Conservation (phyloP, 768 basidiomycete species). For the Leccinum boreale region DNA sequence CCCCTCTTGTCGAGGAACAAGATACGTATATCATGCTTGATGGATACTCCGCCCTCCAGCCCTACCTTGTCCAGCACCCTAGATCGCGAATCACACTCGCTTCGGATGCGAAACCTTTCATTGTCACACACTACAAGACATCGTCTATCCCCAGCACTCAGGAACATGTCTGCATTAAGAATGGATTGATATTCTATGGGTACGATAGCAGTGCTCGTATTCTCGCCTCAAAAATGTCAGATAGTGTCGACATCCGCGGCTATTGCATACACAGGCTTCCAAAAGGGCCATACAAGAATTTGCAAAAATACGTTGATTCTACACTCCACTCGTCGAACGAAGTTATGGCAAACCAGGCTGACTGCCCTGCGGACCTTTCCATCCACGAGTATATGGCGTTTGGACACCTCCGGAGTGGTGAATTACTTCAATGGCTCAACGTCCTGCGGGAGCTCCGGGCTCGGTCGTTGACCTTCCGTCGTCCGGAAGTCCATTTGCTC, state of each 20-base stretch:
- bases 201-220: constrained; percentile 26
- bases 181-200: constrained; percentile 31
- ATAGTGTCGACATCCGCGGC: constrained; percentile 7
- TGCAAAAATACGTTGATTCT: constrained; percentile 35
- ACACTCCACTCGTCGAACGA: constrained; percentile 42
- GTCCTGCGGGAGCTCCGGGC: constrained; percentile 43
- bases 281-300: constrained; percentile 28
- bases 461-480: constrained; percentile 37
- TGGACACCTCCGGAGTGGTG: constrained; percentile 43
- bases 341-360: constrained; percentile 39
- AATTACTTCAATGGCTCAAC: constrained; percentile 48
- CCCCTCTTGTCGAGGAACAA: not conserved
- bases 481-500: constrained; percentile 39
- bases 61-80: constrained; percentile 14
- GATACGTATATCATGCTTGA: constrained; percentile 13
- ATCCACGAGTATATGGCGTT: constrained; percentile 48
- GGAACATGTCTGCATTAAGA: constrained; percentile 28
- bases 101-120: constrained; percentile 24
- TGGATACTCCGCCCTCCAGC: constrained; percentile 9
- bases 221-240: constrained; percentile 17
- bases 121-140: constrained; percentile 13
- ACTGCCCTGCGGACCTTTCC: constrained; percentile 38
- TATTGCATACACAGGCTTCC: constrained; percentile 36
- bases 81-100: constrained; percentile 21
- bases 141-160: constrained; percentile 12